phyloP scores from a whole-genome alignment of 1,139 yeast species.

The Yamadazyma siamensis region DNA sequence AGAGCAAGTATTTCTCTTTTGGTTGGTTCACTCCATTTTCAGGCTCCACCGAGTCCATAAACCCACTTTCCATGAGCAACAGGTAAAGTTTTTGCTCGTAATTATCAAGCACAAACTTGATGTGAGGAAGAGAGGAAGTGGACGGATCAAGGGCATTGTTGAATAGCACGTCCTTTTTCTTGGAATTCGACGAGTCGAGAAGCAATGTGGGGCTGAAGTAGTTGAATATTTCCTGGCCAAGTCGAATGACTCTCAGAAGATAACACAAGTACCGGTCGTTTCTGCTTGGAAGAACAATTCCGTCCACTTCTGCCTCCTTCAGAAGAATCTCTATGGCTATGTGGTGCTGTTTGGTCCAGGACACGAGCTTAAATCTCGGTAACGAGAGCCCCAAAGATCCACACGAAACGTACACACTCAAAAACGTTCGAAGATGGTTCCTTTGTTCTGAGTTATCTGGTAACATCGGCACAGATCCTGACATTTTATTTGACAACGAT shows the following conservation, averaged over 20 bases:
- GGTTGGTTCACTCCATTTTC: constrained; percentile 14
- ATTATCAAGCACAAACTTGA: constrained; percentile 15
- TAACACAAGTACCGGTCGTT: constrained; percentile 36
- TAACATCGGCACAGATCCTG: constrained; percentile 16
- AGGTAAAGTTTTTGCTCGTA: constrained; percentile 22
- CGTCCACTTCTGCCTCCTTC: constrained; percentile 23
- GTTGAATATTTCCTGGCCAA: constrained; percentile 45
- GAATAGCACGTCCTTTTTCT: constrained; percentile 13
- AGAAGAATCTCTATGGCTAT: constrained; percentile 29
- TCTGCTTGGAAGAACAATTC: constrained; percentile 16
- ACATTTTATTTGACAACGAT: constrained; percentile 9
- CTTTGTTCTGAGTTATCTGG: constrained; percentile 31
- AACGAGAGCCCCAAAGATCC: constrained; percentile 49
- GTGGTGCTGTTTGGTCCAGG: constrained; percentile 46
- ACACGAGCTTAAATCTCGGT: constrained; percentile 46
- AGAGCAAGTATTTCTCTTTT: constrained; percentile 30
- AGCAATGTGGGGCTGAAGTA: constrained; percentile 18
- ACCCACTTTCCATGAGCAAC: constrained; percentile 26
- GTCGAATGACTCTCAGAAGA: constrained; percentile 35
- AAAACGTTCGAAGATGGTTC: constrained; percentile 37
- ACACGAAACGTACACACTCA: constrained; percentile 48
- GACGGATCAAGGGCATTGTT: constrained; percentile 15
- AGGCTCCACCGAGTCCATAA: constrained; percentile 17
- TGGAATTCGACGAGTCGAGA: constrained; percentile 4
- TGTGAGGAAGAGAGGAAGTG: constrained; percentile 13